These are phyloP conservation scores for Nitzschia inconspicua DNA, from an alignment of 108 stramenopile genomes.

Conservation along the genomic window DNA sequence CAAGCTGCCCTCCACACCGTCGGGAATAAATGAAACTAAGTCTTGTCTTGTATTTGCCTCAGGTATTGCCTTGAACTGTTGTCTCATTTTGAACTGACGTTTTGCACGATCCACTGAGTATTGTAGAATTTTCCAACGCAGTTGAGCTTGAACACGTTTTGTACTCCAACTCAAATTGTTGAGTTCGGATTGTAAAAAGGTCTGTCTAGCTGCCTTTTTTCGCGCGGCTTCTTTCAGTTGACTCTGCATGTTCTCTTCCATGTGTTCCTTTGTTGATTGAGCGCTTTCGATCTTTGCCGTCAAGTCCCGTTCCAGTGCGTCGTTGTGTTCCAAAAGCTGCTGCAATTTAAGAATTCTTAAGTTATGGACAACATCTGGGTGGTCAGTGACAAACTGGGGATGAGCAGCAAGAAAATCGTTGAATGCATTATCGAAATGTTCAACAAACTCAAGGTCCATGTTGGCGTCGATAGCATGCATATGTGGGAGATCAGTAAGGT, in stretches of 20 bases:
- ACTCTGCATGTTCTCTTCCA: slow-evolving; percentile 15
- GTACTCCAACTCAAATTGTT: slow-evolving; percentile 9
- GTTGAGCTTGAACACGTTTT: slow-evolving; percentile 6
- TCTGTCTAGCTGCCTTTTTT: slow-evolving; percentile 43
- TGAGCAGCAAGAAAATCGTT: slow-evolving; percentile 32
- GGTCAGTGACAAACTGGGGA: slow-evolving; percentile 23
- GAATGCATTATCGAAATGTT: slow-evolving; percentile 37
- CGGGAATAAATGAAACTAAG: slow-evolving; percentile 13
- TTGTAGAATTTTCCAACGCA: slow-evolving; percentile 33
- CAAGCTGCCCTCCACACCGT: slow-evolving; percentile 5
- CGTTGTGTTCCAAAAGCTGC: slow-evolving; percentile 26
- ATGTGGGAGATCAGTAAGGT: background rate
- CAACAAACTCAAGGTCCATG: slow-evolving; percentile 40
- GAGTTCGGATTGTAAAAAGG: slow-evolving; percentile 28
- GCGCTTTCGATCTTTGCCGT: background rate
- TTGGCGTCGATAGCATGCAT: slow-evolving; percentile 3
- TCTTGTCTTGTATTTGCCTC: slow-evolving; percentile 10
- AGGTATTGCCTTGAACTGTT: slow-evolving; percentile 1
- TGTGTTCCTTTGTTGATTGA: slow-evolving; percentile 3
- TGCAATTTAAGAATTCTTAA: slow-evolving; percentile 42
- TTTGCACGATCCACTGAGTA: slow-evolving; percentile 22
- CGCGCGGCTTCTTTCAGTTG: slow-evolving; percentile 32
- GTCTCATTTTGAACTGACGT: slow-evolving; percentile 7
- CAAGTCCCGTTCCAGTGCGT: slow-evolving; percentile 10
- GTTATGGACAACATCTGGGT: slow-evolving; percentile 34